Percentiles rank a stretch among this genome's conserved stretches.
Conservation (phyloP, 441 rosid genomes). For the Hypseocharis bilobata region DNA sequence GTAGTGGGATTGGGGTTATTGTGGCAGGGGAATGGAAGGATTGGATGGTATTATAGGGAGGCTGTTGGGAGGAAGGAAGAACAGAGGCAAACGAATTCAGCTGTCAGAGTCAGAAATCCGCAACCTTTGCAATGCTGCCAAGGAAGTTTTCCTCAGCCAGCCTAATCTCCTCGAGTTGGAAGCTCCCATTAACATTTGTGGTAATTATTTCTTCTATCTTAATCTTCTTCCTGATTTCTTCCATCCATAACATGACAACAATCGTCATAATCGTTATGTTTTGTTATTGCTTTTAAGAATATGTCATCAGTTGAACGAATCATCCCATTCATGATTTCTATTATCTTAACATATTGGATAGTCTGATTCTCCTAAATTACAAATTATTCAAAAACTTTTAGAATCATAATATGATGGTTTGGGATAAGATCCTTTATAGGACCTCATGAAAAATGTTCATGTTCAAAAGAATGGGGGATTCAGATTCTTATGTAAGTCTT, state of each 20-base stretch:
- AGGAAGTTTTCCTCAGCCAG: conserved; percentile 40
- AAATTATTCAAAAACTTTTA: too few species aligned
- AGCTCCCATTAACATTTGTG: conserved; percentile 52
- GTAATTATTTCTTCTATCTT: conserved; percentile 15
- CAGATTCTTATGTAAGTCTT: too few species aligned
- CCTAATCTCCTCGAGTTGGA: conserved; percentile 42
- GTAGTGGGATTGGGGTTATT: neutral
- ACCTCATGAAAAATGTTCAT: too few species aligned
- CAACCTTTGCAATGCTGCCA: conserved; percentile 42
- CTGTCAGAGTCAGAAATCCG: conserved; percentile 41
- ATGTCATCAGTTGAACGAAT: neutral
- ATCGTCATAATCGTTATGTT: neutral
- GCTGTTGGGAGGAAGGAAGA: conserved; percentile 34
- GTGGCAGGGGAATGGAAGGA: conserved; percentile 33
- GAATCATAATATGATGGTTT: too few species aligned
- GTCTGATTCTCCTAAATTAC: too few species aligned
- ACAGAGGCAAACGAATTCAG: conserved; percentile 32
- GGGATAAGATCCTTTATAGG: too few species aligned
- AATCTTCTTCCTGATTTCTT: neutral
- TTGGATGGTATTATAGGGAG: conserved; percentile 34
- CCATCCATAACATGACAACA: too few species aligned
- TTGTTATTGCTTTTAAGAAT: neutral
- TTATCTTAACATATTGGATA: neutral
- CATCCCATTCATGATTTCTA: neutral
- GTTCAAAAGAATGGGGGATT: too few species aligned